Percentiles rank a stretch among this genome's conserved stretches.
These are phyloP conservation scores for Antitrichia curtipendula DNA, from an alignment of 225 moss, liverwort and hornwort species.

Conservation along the genomic window DNA sequence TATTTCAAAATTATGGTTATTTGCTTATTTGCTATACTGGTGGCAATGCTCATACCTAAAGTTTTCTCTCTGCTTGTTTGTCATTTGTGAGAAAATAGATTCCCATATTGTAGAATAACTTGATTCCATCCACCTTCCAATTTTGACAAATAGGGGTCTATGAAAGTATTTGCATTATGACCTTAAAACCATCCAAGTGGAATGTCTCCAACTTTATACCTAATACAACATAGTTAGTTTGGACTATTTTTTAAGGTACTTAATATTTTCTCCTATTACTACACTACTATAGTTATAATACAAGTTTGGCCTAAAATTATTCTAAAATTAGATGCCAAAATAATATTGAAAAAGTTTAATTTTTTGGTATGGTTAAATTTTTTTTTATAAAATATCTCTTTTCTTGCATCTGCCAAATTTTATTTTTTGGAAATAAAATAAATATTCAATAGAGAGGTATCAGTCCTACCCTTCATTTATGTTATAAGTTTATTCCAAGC, in stretches of 20 bases:
- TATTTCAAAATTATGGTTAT: not conserved
- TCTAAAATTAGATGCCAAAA: not conserved
- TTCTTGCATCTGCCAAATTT: not conserved
- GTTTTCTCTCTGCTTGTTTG: not conserved
- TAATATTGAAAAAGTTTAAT: not conserved
- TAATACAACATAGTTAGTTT: not conserved
- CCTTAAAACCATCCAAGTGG: not conserved
- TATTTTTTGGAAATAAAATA: not conserved
- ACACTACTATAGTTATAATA: rapidly evolving
- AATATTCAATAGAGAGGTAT: rapidly evolving
- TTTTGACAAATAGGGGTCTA: not conserved
- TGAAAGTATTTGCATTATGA: not conserved
- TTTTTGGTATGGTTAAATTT: no score
- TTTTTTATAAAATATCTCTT: no score
- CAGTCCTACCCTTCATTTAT: not conserved
- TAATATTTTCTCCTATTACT: not conserved
- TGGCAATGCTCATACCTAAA: not conserved
- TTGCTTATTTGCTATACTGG: not conserved
- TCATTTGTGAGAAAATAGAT: not conserved
- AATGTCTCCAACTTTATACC: not conserved
- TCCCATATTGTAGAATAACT: not conserved
- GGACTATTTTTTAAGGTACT: rapidly evolving
- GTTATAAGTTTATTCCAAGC: not conserved
- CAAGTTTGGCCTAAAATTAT: not conserved
- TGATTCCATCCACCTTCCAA: not conserved